Conservation (phyloP, 2,329 filamentous ascomycete genomes). For the Mycogone perniciosa region DNA sequence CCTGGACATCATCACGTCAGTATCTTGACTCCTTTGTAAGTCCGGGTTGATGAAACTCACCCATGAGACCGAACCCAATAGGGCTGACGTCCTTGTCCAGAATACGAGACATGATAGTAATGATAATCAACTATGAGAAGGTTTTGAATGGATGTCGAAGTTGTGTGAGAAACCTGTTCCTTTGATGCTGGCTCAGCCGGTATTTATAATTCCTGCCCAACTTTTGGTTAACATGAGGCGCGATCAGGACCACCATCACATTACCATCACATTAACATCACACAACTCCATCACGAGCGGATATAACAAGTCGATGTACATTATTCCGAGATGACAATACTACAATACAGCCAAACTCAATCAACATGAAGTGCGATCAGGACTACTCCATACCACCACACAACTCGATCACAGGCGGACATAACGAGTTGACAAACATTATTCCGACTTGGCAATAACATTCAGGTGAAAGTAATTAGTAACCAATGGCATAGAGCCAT, state of each 20-base stretch:
- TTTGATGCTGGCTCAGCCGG: not conserved
- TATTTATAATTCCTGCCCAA: not conserved
- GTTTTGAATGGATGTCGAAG: not conserved
- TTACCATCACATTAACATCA: no score
- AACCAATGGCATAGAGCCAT: no score
- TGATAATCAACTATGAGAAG: not conserved
- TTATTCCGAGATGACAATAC: no score
- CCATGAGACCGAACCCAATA: constrained; percentile 51
- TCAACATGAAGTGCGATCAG: no score
- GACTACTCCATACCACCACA: no score
- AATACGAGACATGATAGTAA: constrained; percentile 20
- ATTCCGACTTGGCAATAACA: constrained; percentile 2
- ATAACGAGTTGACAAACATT: constrained; percentile 1
- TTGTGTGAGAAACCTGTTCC: not conserved
- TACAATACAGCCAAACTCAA: no score
- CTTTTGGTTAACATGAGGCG: no score
- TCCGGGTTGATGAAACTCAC: constrained; percentile 25
- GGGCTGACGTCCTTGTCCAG: constrained; percentile 40
- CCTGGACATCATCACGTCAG: constrained; percentile 22
- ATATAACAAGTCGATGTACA: no score
- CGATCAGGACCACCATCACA: no score
- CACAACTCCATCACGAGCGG: no score
- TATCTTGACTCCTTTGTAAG: not conserved
- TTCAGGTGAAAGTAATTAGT: not conserved
- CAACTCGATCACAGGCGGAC: not conserved